Conservation (phyloP, 768 basidiomycete genomes). For the Lactarius deliciosus region DNA sequence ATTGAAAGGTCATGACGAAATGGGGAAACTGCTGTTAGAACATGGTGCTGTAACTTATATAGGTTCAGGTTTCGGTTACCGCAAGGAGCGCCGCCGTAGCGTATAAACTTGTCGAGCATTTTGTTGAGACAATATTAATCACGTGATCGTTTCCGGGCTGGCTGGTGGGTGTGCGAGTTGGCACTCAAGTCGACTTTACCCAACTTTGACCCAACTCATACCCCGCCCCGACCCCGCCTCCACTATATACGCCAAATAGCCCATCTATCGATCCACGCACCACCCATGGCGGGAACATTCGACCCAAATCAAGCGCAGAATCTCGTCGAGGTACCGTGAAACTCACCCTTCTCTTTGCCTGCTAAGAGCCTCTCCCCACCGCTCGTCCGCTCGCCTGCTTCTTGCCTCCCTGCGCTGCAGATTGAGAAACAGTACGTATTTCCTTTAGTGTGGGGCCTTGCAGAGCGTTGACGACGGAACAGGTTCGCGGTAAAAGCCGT, state of each 20-base stretch:
- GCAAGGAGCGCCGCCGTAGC: no score
- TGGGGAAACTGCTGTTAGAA: not conserved
- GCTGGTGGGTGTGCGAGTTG: not conserved
- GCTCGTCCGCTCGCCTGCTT: not conserved
- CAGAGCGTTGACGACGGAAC: conserved; percentile 17
- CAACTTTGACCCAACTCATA: no score
- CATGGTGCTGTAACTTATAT: not conserved
- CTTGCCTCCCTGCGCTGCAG: conserved; percentile 39
- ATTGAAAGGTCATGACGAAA: not conserved
- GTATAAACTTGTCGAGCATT: no score
- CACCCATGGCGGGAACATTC: conserved; percentile 46
- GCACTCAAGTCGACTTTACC: not conserved
- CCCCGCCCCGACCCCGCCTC: not conserved
- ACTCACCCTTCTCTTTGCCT: not conserved
- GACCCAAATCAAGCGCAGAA: conserved; percentile 94
- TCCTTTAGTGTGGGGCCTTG: not conserved
- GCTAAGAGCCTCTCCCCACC: conserved; percentile 27
- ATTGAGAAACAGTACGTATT: conserved; percentile 91
- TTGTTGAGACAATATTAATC: not conserved
- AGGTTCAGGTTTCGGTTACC: no score
- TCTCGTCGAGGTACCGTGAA: conserved; percentile 64
- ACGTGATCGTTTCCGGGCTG: not conserved
- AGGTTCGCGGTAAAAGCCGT: conserved; percentile 94
- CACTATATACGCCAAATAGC: not conserved
- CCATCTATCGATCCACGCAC: no score